A percentile compares a stretch with the other conserved stretches of the same genome.
Conservation (phyloP, 2,329 filamentous ascomycete species). For the Fonsecaea erecta region DNA sequence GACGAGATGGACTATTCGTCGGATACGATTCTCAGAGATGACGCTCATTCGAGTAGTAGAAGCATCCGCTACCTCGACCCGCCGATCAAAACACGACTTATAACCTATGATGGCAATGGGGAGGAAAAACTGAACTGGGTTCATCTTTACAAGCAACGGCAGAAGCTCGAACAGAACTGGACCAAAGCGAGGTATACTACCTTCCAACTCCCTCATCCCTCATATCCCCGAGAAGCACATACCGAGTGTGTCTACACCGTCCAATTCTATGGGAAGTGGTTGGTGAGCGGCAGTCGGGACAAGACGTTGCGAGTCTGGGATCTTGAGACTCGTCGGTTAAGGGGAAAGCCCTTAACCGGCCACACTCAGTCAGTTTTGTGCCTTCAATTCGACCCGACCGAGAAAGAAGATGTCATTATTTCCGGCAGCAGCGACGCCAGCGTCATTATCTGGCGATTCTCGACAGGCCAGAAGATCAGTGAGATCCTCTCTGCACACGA, state of each 20-base stretch:
- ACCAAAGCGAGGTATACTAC: conserved; percentile 77
- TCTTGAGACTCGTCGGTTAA: conserved; percentile 77
- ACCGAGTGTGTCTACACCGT: conserved; percentile 93
- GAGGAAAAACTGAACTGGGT: conserved; percentile 79
- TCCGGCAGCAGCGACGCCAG: conserved; percentile 92
- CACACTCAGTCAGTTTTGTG: conserved; percentile 89
- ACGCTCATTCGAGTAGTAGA: conserved; percentile 9
- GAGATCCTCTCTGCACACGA: conserved; percentile 76
- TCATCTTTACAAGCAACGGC: conserved; percentile 86
- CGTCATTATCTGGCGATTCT: conserved; percentile 91
- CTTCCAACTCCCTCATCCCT: conserved; percentile 88
- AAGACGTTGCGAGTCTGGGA: conserved; percentile 89
- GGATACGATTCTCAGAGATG: neutral
- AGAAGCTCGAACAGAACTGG: conserved; percentile 89
- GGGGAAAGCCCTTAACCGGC: conserved; percentile 72
- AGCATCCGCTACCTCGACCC: conserved; percentile 20
- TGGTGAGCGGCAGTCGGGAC: conserved; percentile 93
- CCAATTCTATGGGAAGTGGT: conserved; percentile 80
- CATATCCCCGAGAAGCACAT: conserved; percentile 80
- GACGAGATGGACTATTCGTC: conserved; percentile 35
- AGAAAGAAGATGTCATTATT: conserved; percentile 88
- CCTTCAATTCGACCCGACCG: conserved; percentile 88
- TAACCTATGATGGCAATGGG: conserved; percentile 43
- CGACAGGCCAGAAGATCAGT: conserved; percentile 81
- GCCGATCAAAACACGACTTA: conserved; percentile 42